Base-by-base conservation (phyloP, 2,329 filamentous ascomycete genomes). In the Cephalotrichum gorgonifer region DNA sequence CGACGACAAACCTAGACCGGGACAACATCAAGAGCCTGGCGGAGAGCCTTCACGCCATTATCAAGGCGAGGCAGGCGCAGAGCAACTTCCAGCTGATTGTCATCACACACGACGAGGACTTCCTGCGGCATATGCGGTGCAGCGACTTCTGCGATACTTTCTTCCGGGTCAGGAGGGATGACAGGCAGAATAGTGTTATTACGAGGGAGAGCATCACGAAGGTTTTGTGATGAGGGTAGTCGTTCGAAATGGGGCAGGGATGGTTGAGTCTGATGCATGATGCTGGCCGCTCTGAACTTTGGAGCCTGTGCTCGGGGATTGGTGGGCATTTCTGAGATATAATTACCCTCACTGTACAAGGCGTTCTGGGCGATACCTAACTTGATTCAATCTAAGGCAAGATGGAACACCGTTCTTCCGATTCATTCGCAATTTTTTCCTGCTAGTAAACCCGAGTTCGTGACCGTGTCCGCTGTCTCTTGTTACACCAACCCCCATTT, bases 81-180 rank as follows among this genome's bases (percentile, higher is more conserved):
- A 79, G 82, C 50, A 98, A 98, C 64, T 96, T 98, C 67, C 94
- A 98, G 72, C 79, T 98, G 50, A 93, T 98, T 61, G 88, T 98
- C 60, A 98, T 98, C 64, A 98, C 93, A 4, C 93, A 98, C 73
- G 93, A 98, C 68, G 94, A 97, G 69, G 88, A 95, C 60, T 98
- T 98, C 60, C 62, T 98, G 61, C 78, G 85, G 49, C 81, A 89
- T 60, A 98, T 98, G 93, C 83, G 89, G 56, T 95, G 89, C 64
- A 84, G 82, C 23, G 91, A 98, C 56, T 97, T 95, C 62, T 87
- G 85, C 54, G 93, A 97, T 65, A 81, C 84, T 55, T 98, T 96
- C 64, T 97, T 86, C 68, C 81, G 89, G 4, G 86, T 98, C 11
- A 85, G 78, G 53, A 76, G 93, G 47, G 86, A 95, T 61, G 81